Conservation (phyloP, 331 rosid genomes). For the Erythrophleum ivorense region DNA sequence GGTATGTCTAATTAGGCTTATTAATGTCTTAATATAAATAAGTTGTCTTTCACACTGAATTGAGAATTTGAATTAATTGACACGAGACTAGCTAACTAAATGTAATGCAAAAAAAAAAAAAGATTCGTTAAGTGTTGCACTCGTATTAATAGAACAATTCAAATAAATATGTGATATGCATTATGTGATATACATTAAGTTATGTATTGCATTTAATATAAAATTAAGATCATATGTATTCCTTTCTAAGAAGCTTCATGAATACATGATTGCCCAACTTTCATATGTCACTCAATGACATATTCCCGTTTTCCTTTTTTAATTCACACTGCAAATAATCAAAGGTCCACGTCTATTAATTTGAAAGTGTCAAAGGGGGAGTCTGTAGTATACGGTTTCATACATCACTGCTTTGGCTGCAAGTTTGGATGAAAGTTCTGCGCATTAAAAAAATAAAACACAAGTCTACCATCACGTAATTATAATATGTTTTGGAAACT, state of each 20-base stretch:
- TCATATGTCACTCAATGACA: conserved; percentile 37
- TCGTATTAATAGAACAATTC: not conserved
- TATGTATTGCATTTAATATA: too few species aligned
- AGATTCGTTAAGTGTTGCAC: not conserved
- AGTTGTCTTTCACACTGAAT: not conserved
- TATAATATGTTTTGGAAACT: conserved; percentile 27
- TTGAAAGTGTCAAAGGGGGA: conserved; percentile 39
- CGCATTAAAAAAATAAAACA: conserved; percentile 10
- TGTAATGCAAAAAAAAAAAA: too few species aligned
- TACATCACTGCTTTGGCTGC: conserved; percentile 19
- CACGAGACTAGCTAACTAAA: too few species aligned
- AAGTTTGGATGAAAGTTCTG: conserved; percentile 46
- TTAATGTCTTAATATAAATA: not conserved
- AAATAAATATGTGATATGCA: not conserved
- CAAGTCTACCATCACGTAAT: not conserved
- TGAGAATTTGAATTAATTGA: not conserved
- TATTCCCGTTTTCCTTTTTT: not conserved
- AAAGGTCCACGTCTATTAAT: conserved; percentile 21
- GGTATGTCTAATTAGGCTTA: not conserved
- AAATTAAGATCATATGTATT: not conserved
- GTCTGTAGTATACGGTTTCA: not conserved
- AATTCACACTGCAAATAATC: conserved; percentile 2
- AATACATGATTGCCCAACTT: not conserved
- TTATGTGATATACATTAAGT: not conserved
- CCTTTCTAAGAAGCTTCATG: not conserved